phyloP scores from a whole-genome alignment of 495 filamentous ascomycete species.

The Xylaria nigripes region DNA sequence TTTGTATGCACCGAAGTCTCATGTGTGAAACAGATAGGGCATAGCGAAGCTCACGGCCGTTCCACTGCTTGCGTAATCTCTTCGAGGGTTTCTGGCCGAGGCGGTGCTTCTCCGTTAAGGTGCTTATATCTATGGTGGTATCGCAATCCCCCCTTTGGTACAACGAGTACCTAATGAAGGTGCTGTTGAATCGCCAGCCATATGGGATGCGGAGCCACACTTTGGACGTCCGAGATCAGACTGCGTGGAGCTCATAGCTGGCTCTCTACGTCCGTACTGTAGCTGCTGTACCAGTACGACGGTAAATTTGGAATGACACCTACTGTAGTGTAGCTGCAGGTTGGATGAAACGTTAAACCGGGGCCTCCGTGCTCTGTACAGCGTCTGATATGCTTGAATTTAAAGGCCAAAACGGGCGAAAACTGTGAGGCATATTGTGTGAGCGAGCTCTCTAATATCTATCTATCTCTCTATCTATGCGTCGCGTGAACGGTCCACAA shows the following conservation, averaged over 20 bases:
- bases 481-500: neutral
- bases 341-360: neutral
- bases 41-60: neutral
- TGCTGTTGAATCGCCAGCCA: neutral
- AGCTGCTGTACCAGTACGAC: no score
- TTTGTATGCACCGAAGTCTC: neutral
- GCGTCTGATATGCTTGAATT: neutral
- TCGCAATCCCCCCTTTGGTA: neutral
- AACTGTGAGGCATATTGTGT: neutral
- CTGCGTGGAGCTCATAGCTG: neutral
- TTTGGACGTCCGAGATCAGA: neutral
- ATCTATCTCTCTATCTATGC: no score
- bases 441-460: neutral
- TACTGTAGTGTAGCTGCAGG: neutral
- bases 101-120: no score
- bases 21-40: neutral
- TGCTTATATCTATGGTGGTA: neutral
- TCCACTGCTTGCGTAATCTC: neutral
- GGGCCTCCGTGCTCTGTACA: neutral
- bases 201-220: neutral
- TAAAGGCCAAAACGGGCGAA: neutral
- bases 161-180: neutral
- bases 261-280: neutral
- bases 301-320: neutral
- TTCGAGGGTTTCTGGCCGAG: neutral